phyloP scores from a whole-genome alignment of 1,284 basidiomycete genomes.

The Filobasidium uniguttulatum region DNA sequence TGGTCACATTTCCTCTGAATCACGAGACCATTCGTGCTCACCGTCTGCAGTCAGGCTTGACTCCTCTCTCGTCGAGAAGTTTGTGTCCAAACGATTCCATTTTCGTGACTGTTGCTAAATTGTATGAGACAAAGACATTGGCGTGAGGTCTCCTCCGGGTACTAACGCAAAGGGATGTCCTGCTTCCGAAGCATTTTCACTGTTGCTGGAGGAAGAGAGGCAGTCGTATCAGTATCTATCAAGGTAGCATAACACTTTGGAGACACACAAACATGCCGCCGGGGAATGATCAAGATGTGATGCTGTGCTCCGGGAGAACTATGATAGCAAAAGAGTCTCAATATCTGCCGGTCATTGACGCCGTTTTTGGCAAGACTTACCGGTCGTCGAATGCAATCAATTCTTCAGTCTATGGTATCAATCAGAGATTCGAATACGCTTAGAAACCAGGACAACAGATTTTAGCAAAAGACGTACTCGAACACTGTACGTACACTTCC shows the following conservation, averaged over 20 bases:
- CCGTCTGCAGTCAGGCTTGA: slow-evolving; percentile 41
- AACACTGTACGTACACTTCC: slow-evolving; percentile 42
- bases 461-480: background rate
- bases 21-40: slow-evolving; percentile 20
- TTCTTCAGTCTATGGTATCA: slow-evolving; percentile 41
- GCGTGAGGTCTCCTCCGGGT: background rate
- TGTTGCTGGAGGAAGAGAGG: no score
- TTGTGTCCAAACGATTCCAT: slow-evolving; percentile 51
- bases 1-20: background rate
- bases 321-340: no score
- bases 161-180: slow-evolving; percentile 45
- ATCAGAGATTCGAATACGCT: background rate
- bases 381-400: slow-evolving; percentile 54
- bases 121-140: background rate
- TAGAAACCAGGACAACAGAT: background rate
- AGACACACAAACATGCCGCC: slow-evolving; percentile 45
- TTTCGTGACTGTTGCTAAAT: slow-evolving; percentile 40
- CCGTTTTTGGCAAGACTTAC: slow-evolving; percentile 9
- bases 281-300: slow-evolving; percentile 55
- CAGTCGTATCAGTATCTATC: slow-evolving; percentile 21
- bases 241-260: slow-evolving; percentile 6
- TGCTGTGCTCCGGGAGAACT: slow-evolving; percentile 45
- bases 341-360: background rate
- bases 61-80: slow-evolving; percentile 40
- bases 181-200: slow-evolving; percentile 41